Evolutionary conservation across 2,329 filamentous ascomycete genomes (phyloP), one percentile per base, ranked within the genome.

Genomic region (Delphinella strobiligena): DNA sequence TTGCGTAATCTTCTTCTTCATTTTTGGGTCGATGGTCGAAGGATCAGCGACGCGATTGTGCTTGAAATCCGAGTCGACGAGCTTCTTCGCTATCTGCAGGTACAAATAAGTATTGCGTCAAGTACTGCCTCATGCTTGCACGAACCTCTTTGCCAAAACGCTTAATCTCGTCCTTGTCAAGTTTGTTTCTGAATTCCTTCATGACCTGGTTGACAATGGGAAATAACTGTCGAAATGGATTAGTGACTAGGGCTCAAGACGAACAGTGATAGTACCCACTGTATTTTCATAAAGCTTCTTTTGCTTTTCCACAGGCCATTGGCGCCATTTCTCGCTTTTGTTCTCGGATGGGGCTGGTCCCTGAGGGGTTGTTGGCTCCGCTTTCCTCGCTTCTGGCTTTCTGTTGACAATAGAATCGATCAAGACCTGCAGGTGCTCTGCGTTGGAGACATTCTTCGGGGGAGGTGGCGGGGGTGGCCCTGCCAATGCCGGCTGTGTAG

Each of bases 281-380:
- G 87, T 93, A 55, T 88, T 88, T 60, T 95, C 88, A 53, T 95
- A 96, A 2, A 94, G 71, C 65, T 86, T 94, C 74, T 87, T 93
- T 61, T 91, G 85, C 62, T 95, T 95, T 48, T 95, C 88, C 49
- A 78, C 58, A 1, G 80, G 68, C 22, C 80, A 58, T 43, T 70
- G 72, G 40, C 75, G 72, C 82, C 82, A 87, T 55, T 80, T 83
- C 35, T 85, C 80, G 51, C 71, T 70, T 50, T 74, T 79, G 40
- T 61, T 59, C 43, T 66, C 64, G 37, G 62, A 68, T 53, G 66
- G 70, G 49, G 68, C 69, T 35, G 69, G 69, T 16, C 62, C 72
- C 44, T 78, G 74, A 1, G 82, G 80, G 1, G 82, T 85, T 11
- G 75, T 74, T 0, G 77, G 74, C 2, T 74, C 72, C 12, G 68